These are phyloP conservation scores for Magnusiomyces clavatus DNA, from an alignment of 1,139 yeast species.

Conservation along the genomic window DNA sequence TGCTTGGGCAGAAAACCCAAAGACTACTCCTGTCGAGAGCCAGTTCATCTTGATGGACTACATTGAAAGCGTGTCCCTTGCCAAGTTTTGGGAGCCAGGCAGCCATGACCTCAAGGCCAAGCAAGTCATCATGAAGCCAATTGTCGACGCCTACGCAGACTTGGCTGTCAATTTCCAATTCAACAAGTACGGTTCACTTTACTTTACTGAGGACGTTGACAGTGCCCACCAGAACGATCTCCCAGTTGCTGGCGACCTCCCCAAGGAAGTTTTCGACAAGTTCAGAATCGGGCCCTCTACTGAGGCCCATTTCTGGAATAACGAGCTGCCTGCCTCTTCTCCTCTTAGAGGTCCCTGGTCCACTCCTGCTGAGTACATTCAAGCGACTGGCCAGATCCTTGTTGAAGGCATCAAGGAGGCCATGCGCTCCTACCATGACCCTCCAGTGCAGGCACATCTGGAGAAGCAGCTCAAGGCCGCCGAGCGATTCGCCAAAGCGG, in stretches of 20 bases:
- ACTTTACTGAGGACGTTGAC: constrained; percentile 58
- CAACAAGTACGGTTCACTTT: constrained; percentile 73
- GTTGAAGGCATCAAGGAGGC: constrained; percentile 53
- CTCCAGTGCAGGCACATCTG: constrained; percentile 42
- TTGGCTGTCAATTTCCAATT: constrained; percentile 39
- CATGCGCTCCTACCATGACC: constrained; percentile 45
- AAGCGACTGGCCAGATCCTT: constrained; percentile 59
- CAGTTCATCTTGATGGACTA: constrained; percentile 79
- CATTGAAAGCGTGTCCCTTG: constrained; percentile 61
- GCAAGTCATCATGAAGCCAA: constrained; percentile 31
- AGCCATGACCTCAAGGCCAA: constrained; percentile 42
- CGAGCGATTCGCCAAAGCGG: constrained; percentile 47
- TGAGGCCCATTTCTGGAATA: constrained; percentile 70
- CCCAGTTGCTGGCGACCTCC: constrained; percentile 62
- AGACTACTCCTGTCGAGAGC: constrained; percentile 50
- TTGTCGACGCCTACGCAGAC: constrained; percentile 29
- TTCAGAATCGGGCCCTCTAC: constrained; percentile 91
- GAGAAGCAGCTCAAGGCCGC: constrained; percentile 39
- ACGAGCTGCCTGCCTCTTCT: constrained; percentile 25
- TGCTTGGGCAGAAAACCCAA: constrained; percentile 56
- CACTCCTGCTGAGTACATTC: constrained; percentile 47
- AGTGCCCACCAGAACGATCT: constrained; percentile 35
- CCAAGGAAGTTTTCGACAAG: constrained; percentile 42
- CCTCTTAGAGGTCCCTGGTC: constrained; percentile 68
- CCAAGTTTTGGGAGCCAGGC: constrained; percentile 89